Evolutionary conservation across 495 filamentous ascomycete species (phyloP), one percentile per base, ranked within the genome.

Genomic region (Cenococcum geophilum): DNA sequence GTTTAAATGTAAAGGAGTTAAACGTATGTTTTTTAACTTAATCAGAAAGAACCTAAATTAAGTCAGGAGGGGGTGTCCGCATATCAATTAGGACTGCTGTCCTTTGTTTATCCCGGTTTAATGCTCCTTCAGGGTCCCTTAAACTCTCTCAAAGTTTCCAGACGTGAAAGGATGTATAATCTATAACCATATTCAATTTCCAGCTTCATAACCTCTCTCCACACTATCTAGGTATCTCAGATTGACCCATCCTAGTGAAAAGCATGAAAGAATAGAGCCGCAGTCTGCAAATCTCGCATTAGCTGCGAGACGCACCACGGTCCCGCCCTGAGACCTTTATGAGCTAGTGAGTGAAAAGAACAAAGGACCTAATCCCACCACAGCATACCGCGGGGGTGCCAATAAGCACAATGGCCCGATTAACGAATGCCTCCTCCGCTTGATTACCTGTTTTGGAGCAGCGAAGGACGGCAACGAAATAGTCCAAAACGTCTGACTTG

Each of bases 371-470:
- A 18, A 45, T 45, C 40, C 27, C 40, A 45, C 40, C 11, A 45
- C 40, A 10, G 40, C 40, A 18, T 45, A 45, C 40, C 40, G 40
- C 40, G 18, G 40, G 40, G 18, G 40, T 45, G 40, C 40, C 40
- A 16, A 45, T 45, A 45, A 45, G 40, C 40, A 45, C 40, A 45
- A 45, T 32, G 11, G 40, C 40, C 40, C 40, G 40, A 45, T 45
- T 45, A 45, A 45, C 40, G 40, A 45, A 45, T 45, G 40, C 40
- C 40, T 45, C 40, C 40, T 45, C 40, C 40, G 18, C 40, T 18
- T 45, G 18, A 45, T 45, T 45, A 45, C 40, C 40, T 16, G 40
- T 14, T 45, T 10, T 32, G 40, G 40, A 16, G 40, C 40, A 45
- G 40, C 11, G 40, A 45, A 14, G 40, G 40, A 45, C 40, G 40